Base-by-base conservation (phyloP, 371 early-diverging fungal species). In the Circinella umbellata region DNA sequence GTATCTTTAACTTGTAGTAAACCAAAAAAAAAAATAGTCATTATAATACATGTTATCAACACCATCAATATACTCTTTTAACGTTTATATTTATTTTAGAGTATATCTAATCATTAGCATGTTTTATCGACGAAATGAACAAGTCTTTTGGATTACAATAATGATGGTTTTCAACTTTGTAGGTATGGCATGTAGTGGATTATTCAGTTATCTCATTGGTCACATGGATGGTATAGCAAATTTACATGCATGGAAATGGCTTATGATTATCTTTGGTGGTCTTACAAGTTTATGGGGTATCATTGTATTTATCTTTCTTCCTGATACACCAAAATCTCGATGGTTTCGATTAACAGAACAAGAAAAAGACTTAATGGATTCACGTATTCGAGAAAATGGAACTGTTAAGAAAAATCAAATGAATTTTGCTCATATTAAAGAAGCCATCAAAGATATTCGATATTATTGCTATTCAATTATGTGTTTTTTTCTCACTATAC, bases 181-280 rank as follows among this genome's bases (percentile, higher is more conserved):
- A 13, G 79, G 87, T 49, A 79, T 80, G 37, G 75, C 81, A 17
- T 73, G 88, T 42, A 85, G 84, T 64, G 90, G 87, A 0, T 78
- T 86, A 11, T 74, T 86, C 7, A 86, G 88, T 14, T 81, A 85
- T 35, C 87, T 80, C 4, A 79, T 90, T 64, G 69, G 59, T 18
- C 72, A 84, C 59, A 83, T 90, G 62, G 65, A 83, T 10, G 65
- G 68, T 3, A 9, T 72, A 4, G 62, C 48, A 14, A 61, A 64
- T 11, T n/a, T 72, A 51, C n/a, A 39, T 60, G 68, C 64, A 14
- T 72, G 72, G 72, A 61, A 65, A 64, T 72, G 68, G 65, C 47
- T 38, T 4, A 67, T 81, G 59, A 59, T 67, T 4, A 66, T 81
- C 13, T 67, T 70, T 8, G 82, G 82, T 18, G 20, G 51, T 34